Percentiles rank a stretch among this genome's conserved stretches.
phyloP scores from a whole-genome alignment of 2,329 filamentous ascomycete genomes.

The Lecanicillium sp. region DNA sequence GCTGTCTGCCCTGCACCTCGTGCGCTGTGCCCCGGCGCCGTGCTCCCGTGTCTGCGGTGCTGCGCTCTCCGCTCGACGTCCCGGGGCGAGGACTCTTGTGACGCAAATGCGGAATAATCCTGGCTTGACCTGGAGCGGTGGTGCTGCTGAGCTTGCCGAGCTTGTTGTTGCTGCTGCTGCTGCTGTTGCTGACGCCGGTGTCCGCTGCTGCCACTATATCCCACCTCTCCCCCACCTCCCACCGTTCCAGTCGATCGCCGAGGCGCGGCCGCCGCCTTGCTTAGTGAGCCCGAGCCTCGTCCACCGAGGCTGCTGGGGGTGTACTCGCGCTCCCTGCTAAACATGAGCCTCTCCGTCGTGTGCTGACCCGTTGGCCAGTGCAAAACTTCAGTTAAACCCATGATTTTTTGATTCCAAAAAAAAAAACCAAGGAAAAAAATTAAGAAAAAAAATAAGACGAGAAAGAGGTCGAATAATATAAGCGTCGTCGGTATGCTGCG shows the following conservation, averaged over 20 bases:
- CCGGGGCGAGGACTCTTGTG: background rate
- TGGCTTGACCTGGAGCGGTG: too few species aligned
- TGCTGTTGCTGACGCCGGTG: background rate
- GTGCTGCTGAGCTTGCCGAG: background rate
- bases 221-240: too few species aligned
- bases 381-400: slow-evolving; percentile 9
- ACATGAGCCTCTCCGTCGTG: background rate
- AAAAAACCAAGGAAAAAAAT: background rate
- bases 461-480: background rate
- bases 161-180: background rate
- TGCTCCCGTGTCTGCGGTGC: too few species aligned
- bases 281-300: background rate
- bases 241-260: too few species aligned
- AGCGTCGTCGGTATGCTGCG: background rate
- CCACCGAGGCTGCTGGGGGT: background rate
- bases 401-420: background rate
- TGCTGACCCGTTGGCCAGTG: slow-evolving; percentile 5
- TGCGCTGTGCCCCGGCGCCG: too few species aligned
- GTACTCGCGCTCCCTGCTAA: slow-evolving; percentile 3
- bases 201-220: background rate
- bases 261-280: too few species aligned
- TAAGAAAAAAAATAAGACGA: background rate
- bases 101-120: too few species aligned
- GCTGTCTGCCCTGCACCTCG: too few species aligned
- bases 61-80: too few species aligned